Evolutionary conservation across 495 filamentous ascomycete species (phyloP).

Genomic region (Neurospora sp.): DNA sequence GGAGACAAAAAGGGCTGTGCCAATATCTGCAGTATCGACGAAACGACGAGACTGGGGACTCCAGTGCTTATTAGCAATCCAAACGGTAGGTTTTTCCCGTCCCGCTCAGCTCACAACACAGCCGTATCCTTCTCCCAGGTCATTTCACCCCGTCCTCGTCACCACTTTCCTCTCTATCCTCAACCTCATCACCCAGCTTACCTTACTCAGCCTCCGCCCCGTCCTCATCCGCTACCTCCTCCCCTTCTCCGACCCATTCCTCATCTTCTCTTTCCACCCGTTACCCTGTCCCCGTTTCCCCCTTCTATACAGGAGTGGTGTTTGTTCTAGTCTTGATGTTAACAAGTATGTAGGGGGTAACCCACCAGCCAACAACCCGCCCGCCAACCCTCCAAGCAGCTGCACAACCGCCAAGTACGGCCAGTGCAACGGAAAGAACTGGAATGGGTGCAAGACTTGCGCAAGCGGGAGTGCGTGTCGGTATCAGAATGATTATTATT

Average conservation of each 20-base stretch:
- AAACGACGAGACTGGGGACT: conserved; percentile 29
- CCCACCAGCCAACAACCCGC: neutral
- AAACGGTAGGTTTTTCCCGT: conserved; percentile 6
- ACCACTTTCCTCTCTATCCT: neutral
- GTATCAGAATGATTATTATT: conserved; percentile 39
- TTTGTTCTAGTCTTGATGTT: neutral
- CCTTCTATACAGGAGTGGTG: neutral
- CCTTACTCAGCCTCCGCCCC: neutral
- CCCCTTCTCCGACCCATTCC: neutral
- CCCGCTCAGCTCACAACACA: neutral
- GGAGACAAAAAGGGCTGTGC: conserved; percentile 19
- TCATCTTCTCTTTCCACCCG: neutral
- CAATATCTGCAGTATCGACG: conserved; percentile 42
- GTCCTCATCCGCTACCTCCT: neutral
- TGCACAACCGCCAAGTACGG: conserved; percentile 24
- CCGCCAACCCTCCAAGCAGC: conserved; percentile 2
- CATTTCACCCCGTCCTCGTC: neutral
- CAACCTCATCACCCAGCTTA: neutral
- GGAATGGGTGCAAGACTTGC: conserved; percentile 37
- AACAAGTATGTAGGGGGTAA: neutral
- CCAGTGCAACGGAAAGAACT: conserved; percentile 41
- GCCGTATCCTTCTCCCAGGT: neutral
- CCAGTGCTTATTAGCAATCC: conserved; percentile 20
- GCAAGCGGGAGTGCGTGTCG: conserved; percentile 31
- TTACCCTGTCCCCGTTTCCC: neutral